Evolutionary conservation across 1,284 basidiomycete genomes (phyloP).

Genomic region (Ganoderma sinense): DNA sequence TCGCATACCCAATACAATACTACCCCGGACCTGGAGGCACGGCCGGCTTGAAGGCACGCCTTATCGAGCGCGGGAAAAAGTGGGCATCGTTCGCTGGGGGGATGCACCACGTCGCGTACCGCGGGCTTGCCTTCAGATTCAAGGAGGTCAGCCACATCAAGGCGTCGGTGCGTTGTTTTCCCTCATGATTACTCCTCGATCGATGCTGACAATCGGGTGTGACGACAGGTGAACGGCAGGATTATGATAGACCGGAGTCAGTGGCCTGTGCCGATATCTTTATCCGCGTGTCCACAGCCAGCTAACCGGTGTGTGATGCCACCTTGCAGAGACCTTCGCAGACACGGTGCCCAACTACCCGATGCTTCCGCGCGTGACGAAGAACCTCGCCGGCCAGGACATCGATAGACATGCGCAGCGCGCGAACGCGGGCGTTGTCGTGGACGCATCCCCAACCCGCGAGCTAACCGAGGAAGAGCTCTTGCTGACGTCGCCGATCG

Average conservation of each 20-base stretch:
- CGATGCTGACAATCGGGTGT: constrained; percentile 5
- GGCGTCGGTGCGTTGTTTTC: constrained; percentile 50
- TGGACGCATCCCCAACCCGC: constrained; percentile 20
- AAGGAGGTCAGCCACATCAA: constrained; percentile 43
- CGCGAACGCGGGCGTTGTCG: constrained; percentile 10
- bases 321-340: constrained; percentile 36
- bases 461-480: constrained; percentile 59
- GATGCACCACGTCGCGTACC: constrained; percentile 62
- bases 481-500: constrained; percentile 59
- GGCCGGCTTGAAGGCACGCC: constrained; percentile 46
- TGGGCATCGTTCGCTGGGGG: constrained; percentile 58
- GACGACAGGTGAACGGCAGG: constrained; percentile 43
- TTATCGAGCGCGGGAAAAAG: constrained; percentile 57
- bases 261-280: constrained; percentile 20
- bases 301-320: constrained; percentile 10
- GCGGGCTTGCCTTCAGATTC: constrained; percentile 43
- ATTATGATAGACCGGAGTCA: constrained; percentile 66
- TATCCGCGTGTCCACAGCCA: constrained; percentile 3
- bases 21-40: constrained; percentile 49
- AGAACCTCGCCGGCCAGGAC: constrained; percentile 38
- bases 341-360: constrained; percentile 42
- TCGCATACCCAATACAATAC: constrained; percentile 60
- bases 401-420: constrained; percentile 40
- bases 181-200: neutral
- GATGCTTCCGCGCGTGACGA: constrained; percentile 36